Conservation (phyloP, 371 early-diverging fungal species). For the Syncephalis plumigaleata region DNA sequence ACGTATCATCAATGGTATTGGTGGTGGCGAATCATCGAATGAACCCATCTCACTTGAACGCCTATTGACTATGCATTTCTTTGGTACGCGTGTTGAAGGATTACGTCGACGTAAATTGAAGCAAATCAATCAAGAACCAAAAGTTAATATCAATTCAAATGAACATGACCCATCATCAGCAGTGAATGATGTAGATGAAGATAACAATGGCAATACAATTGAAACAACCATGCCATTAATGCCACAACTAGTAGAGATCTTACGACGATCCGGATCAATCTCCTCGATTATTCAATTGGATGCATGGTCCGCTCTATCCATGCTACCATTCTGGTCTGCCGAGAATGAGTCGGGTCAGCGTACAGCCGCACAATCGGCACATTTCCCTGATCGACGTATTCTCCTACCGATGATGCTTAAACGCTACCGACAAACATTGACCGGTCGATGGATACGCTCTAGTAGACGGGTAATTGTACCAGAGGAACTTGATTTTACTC, state of each 20-base stretch:
- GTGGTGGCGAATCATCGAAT: not conserved
- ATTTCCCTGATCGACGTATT: slow-evolving; percentile 23
- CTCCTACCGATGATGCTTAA: slow-evolving; percentile 33
- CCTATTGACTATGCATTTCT: slow-evolving; percentile 15
- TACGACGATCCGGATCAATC: not conserved
- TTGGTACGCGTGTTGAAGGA: slow-evolving; percentile 17
- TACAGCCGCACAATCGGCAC: not conserved
- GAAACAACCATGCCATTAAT: too few species aligned
- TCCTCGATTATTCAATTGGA: not conserved
- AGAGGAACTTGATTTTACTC: slow-evolving; percentile 22
- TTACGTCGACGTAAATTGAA: slow-evolving; percentile 7
- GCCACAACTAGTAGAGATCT: too few species aligned
- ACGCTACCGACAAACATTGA: slow-evolving; percentile 21
- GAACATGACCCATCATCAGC: too few species aligned
- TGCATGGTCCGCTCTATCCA: slow-evolving; percentile 37
- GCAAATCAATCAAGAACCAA: too few species aligned
- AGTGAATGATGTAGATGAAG: slow-evolving; percentile 1
- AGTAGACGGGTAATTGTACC: slow-evolving; percentile 22
- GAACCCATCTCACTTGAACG: slow-evolving; percentile 16
- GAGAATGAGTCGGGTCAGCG: slow-evolving; percentile 24
- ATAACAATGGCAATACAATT: not conserved
- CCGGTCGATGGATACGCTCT: slow-evolving; percentile 16
- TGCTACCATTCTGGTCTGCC: slow-evolving; percentile 34
- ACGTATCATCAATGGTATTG: too few species aligned
- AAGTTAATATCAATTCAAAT: too few species aligned